phyloP scores from a whole-genome alignment of 495 filamentous ascomycete species.

The Lineolata rhizophorae region DNA sequence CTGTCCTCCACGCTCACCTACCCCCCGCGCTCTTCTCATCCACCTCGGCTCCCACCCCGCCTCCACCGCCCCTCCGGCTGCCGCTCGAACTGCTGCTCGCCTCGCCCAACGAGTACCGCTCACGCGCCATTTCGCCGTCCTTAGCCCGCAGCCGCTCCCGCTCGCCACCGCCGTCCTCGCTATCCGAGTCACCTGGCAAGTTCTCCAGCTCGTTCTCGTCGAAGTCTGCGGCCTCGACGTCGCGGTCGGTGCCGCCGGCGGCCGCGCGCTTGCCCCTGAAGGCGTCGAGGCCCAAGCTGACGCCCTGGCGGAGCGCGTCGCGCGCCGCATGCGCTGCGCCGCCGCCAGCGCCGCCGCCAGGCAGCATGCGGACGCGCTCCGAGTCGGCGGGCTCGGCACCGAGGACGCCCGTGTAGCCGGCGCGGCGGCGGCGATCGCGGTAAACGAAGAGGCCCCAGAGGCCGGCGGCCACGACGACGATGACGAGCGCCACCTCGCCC shows the following conservation, averaged over 20 bases:
- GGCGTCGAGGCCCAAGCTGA: conserved; percentile 29
- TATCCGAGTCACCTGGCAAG: conserved; percentile 19
- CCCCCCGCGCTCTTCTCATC: too few species aligned
- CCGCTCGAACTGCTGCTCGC: too few species aligned
- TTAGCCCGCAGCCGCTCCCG: conserved; percentile 18
- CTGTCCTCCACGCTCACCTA: too few species aligned
- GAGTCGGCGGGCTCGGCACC: conserved; percentile 15
- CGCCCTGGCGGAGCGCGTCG: conserved; percentile 23
- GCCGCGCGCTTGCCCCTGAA: conserved; percentile 26
- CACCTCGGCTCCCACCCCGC: too few species aligned
- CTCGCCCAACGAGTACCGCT: conserved; percentile 22
- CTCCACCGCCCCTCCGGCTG: too few species aligned
- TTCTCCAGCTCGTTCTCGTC: conserved; percentile 77
- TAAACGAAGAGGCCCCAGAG: conserved; percentile 77
- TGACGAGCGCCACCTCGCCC: conserved; percentile 69
- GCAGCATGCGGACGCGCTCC: conserved; percentile 15
- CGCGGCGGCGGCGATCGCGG: conserved; percentile 38
- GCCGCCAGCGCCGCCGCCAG: neutral
- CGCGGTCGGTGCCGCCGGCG: conserved; percentile 16
- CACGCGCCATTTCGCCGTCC: conserved; percentile 5
- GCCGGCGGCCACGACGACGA: conserved; percentile 58
- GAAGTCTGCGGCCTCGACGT: conserved; percentile 71
- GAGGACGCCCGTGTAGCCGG: conserved; percentile 26
- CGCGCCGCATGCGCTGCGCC: too few species aligned
- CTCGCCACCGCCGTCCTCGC: conserved; percentile 15